These are phyloP conservation scores for Geosmithia morbida DNA, from an alignment of 2,329 filamentous ascomycete species.

Conservation along the genomic window DNA sequence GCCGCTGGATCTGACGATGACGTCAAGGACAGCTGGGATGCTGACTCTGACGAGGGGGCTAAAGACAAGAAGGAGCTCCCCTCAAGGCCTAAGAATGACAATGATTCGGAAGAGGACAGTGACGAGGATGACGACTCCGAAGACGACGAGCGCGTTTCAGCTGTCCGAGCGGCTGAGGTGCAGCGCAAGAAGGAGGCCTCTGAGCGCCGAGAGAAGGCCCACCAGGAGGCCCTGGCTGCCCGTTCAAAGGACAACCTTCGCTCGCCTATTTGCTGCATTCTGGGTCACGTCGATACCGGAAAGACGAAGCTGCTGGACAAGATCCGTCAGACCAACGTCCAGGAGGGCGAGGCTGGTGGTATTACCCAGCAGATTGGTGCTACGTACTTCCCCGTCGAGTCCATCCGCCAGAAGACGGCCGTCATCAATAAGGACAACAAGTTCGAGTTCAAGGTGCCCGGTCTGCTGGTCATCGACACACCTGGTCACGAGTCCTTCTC, in stretches of 20 bases:
- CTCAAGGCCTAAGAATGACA: constrained; percentile 6
- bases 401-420: constrained; percentile 79
- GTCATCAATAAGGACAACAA: constrained; percentile 83
- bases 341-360: constrained; percentile 97
- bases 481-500: constrained; percentile 99
- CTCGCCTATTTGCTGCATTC: constrained; percentile 98
- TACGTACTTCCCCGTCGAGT: constrained; percentile 95
- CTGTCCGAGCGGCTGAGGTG: constrained; percentile 56
- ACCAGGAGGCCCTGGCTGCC: constrained; percentile 82
- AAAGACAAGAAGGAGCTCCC: constrained; percentile 7
- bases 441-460: constrained; percentile 96
- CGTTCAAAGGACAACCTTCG: constrained; percentile 88
- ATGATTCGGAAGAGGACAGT: constrained; percentile 33
- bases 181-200: constrained; percentile 79
- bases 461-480: constrained; percentile 92
- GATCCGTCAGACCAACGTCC: constrained; percentile 94
- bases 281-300: constrained; percentile 98
- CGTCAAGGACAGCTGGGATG: constrained; percentile 93
- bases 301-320: constrained; percentile 99
- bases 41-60: constrained; percentile 51
- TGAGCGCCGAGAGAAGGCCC: constrained; percentile 74
- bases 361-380: constrained; percentile 99
- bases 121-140: constrained; percentile 13
- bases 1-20: constrained; percentile 65
- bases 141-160: constrained; percentile 49